Conservation (phyloP, 768 basidiomycete species). For the Kwoniella pini region DNA sequence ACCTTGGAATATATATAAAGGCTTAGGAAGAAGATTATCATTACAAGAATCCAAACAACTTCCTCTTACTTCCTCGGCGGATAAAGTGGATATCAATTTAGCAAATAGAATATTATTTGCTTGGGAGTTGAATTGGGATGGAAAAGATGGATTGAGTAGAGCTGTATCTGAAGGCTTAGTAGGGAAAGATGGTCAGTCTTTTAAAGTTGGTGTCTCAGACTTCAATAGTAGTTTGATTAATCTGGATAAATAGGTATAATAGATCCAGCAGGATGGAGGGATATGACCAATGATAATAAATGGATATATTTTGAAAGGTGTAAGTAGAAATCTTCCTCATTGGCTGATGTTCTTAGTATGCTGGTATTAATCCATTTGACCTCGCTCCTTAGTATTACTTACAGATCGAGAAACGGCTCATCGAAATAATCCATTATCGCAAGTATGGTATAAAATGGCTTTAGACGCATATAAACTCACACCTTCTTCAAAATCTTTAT, state of each 20-base stretch:
- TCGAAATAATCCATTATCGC: not conserved
- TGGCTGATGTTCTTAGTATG: not conserved
- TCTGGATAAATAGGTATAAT: not conserved
- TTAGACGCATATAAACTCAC: conserved; percentile 1
- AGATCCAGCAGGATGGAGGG: conserved; percentile 3
- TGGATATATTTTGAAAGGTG: conserved; percentile 15
- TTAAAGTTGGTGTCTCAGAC: not conserved
- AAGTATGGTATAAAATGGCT: conserved; percentile 12
- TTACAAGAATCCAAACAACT: not conserved
- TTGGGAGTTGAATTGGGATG: conserved; percentile 10
- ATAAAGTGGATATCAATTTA: not conserved
- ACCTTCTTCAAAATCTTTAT: not conserved
- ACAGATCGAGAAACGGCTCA: conserved; percentile 5
- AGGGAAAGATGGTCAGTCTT: not conserved
- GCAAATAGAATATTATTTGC: conserved; percentile 1
- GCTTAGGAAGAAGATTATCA: not conserved
- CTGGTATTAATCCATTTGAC: not conserved
- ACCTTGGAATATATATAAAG: conserved; percentile 2
- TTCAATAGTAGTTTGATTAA: not conserved
- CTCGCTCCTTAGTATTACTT: conserved; percentile 2
- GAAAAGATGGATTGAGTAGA: not conserved
- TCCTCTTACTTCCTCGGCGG: not conserved
- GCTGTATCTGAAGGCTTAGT: not conserved
- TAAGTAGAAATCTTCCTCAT: not conserved
- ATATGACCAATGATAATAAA: not conserved